Conservation (phyloP, 208 protist genomes). For the Crithidia sp. region DNA sequence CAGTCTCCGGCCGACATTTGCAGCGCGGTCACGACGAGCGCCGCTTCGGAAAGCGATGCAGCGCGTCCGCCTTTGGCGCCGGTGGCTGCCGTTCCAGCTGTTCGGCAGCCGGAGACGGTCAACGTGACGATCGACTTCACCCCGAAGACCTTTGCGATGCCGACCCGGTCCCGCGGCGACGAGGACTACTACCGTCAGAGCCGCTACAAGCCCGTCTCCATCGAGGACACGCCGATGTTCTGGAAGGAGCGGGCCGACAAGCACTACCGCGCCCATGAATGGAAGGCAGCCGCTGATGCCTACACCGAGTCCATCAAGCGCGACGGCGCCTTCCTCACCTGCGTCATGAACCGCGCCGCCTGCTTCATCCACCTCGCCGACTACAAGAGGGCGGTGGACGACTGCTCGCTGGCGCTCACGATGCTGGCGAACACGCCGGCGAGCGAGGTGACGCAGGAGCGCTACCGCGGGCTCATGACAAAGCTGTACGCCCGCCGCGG, state of each 20-base stretch:
- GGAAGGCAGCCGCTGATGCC: constrained; percentile 77
- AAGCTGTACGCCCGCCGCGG: constrained; percentile 84
- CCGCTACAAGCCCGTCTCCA: constrained; percentile 89
- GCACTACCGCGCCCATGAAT: constrained; percentile 76
- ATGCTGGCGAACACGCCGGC: constrained; percentile 91
- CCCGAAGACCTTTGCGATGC: constrained; percentile 76
- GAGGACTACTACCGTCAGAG: constrained; percentile 93
- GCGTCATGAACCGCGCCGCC: constrained; percentile 89
- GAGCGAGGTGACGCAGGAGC: constrained; percentile 88
- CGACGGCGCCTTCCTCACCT: constrained; percentile 90
- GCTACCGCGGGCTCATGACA: constrained; percentile 88
- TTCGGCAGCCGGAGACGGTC: constrained; percentile 78
- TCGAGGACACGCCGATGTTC: constrained; percentile 93
- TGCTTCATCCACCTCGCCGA: constrained; percentile 84
- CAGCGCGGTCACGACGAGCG: not conserved
- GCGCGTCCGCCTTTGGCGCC: too few species aligned
- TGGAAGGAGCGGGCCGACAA: constrained; percentile 92
- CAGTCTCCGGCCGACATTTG: constrained; percentile 33
- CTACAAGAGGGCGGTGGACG: constrained; percentile 83
- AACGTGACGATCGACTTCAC: constrained; percentile 89
- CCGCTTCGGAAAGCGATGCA: too few species aligned
- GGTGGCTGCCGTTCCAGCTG: constrained; percentile 26
- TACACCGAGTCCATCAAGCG: constrained; percentile 94
- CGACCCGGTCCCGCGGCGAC: constrained; percentile 86
- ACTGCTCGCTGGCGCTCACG: constrained; percentile 88